A percentile compares a stretch with the other conserved stretches of the same genome.
Conservation (phyloP, 352 stramenopile genomes). For the Pythium rishiriense region DNA sequence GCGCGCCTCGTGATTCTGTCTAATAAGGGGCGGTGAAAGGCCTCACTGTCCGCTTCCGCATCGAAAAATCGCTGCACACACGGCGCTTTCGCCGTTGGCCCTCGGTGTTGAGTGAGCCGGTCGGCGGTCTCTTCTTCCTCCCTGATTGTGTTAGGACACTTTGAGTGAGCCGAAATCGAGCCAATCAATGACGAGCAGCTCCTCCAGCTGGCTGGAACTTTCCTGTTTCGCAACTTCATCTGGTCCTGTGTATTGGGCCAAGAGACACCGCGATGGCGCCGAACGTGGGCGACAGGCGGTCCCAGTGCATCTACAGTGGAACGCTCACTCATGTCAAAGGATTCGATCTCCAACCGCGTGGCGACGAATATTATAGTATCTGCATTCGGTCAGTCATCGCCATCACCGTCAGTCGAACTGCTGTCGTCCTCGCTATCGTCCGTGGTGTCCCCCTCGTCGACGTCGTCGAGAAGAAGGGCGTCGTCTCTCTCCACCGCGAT, state of each 20-base stretch:
- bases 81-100: neutral
- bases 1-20: neutral
- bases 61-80: conserved; percentile 8
- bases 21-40: neutral
- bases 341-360: neutral
- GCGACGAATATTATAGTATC: neutral
- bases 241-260: conserved; percentile 13
- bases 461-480: neutral
- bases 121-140: neutral
- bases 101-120: neutral
- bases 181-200: conserved; percentile 19
- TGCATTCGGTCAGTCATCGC: neutral
- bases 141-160: neutral
- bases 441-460: conserved; percentile 11
- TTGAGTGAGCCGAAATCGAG: conserved; percentile 9
- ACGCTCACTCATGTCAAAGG: neutral
- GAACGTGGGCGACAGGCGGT: neutral
- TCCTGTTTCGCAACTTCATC: conserved; percentile 26
- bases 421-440: conserved; percentile 19
- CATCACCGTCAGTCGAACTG: neutral
- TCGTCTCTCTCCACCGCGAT: conserved; percentile 14
- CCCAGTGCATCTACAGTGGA: neutral
- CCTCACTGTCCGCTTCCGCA: neutral
- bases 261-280: conserved; percentile 6
- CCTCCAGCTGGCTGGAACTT: conserved; percentile 18